Evolutionary conservation across 805 yeast genomes (phyloP).

Genomic region (Starmera quercuum): DNA sequence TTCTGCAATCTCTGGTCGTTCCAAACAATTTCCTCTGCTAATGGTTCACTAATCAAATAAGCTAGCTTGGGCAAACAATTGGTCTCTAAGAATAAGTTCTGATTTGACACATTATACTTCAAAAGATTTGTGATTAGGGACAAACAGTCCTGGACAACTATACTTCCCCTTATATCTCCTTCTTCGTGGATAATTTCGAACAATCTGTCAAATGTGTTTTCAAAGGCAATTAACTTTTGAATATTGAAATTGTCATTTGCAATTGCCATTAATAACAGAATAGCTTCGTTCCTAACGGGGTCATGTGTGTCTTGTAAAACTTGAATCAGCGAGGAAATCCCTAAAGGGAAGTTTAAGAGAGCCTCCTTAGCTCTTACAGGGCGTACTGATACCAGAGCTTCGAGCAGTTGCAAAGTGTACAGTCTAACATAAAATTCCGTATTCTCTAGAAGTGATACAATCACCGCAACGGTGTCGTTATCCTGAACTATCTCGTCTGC

Average conservation of each 20-base stretch:
- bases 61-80: slow-evolving; percentile 66
- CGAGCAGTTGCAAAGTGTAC: slow-evolving; percentile 78
- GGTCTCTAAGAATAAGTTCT: slow-evolving; percentile 80
- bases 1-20: slow-evolving; percentile 68
- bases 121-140: slow-evolving; percentile 65
- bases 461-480: slow-evolving; percentile 20
- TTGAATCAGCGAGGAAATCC: slow-evolving; percentile 66
- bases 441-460: slow-evolving; percentile 40
- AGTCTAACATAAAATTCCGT: slow-evolving; percentile 71
- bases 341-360: slow-evolving; percentile 66
- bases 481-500: slow-evolving; percentile 85
- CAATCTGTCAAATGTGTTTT: slow-evolving; percentile 78
- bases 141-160: slow-evolving; percentile 87
- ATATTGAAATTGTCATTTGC: slow-evolving; percentile 77
- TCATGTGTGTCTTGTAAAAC: slow-evolving; percentile 62
- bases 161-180: slow-evolving; percentile 83
- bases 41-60: slow-evolving; percentile 53
- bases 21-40: slow-evolving; percentile 52
- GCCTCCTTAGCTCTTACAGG: slow-evolving; percentile 67
- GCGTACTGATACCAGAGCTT: slow-evolving; percentile 75
- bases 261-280: slow-evolving; percentile 73
- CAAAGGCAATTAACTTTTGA: slow-evolving; percentile 91
- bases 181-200: slow-evolving; percentile 78
- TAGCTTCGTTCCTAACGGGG: slow-evolving; percentile 83
- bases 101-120: slow-evolving; percentile 82